phyloP scores from a whole-genome alignment of 805 yeast genomes.

The Candida oleophila region DNA sequence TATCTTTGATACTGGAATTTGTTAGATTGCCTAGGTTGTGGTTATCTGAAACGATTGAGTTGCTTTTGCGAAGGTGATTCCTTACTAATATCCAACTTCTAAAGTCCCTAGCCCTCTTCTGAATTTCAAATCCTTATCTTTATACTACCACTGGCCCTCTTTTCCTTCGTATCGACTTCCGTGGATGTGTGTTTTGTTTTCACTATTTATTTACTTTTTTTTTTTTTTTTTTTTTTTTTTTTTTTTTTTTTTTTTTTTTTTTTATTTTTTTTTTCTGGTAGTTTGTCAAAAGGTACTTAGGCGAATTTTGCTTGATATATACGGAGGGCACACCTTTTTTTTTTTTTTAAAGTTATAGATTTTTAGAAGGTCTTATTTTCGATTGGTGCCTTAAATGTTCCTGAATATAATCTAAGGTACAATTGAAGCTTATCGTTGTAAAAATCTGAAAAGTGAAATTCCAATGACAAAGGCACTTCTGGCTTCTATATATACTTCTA shows the following conservation, averaged over 20 bases:
- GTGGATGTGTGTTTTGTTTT: neutral
- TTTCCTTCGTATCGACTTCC: too few species aligned
- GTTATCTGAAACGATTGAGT: too few species aligned
- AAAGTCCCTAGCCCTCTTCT: neutral
- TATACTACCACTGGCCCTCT: neutral
- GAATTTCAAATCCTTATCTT: neutral
- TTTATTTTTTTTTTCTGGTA: too few species aligned
- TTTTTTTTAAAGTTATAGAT: neutral
- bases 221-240: too few species aligned
- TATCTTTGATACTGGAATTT: too few species aligned
- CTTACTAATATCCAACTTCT: too few species aligned
- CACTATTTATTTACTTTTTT: neutral
- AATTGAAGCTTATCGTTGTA: neutral
- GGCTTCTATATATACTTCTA: too few species aligned
- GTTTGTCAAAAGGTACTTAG: too few species aligned
- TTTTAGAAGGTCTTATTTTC: neutral
- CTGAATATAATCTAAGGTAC: neutral
- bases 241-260: too few species aligned
- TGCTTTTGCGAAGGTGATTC: too few species aligned
- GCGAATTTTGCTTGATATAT: neutral
- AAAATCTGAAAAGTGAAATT: neutral
- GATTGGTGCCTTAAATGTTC: neutral
- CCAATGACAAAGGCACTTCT: neutral
- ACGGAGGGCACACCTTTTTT: neutral
- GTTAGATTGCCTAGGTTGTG: too few species aligned